Evolutionary conservation across 192 early-diverging fungal species (phyloP), one percentile per base, ranked within the genome.

Genomic region (Coemansia sp.): DNA sequence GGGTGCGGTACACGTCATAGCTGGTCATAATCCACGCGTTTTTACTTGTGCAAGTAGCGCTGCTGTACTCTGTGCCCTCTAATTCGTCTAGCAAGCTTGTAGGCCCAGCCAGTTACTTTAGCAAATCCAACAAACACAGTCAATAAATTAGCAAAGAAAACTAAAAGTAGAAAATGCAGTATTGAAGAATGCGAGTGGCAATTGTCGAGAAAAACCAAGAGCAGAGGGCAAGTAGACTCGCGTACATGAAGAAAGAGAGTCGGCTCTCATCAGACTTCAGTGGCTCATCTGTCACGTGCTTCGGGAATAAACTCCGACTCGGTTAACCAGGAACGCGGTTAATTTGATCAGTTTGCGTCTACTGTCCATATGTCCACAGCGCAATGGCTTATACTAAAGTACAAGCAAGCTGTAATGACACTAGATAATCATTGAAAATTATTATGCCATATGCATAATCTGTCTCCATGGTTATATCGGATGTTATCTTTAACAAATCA

Each of bases 21-120:
- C 37, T 59, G 3, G 59, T 61, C 69, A 72, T 70, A 49, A 19
- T n/a, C 47, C n/a, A 45, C 47, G 47, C 18, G 47, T 49, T 18
- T 49, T 19, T 48, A 49, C 29, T 32, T 19, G n/a, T 2, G 47
- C 8, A 8, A 49, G 20, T 16, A 49, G 18, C 8, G n/a, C 16
- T 43, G 16, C 13, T 43, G 41, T 49, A 5, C 18, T 49, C 8
- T 49, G 19, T 49, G 2, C 8, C 19, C 48, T 49, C 19, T 45
- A n/a, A 4, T 45, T n/a, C 16, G 41, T 45, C 16, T 14, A 45
- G 41, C 41, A 45, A 45, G 14, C 3, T 4, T 45, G 41, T n/a
- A 45, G n/a, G 14, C 14, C 16, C 13, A 14, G 9, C 16, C 41
- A 45, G 41, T 35, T 29, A 29, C 27, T 29, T 35, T 35, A 7